Base-by-base conservation (phyloP, 306 rosid genomes). In the Rubus parviflorus region DNA sequence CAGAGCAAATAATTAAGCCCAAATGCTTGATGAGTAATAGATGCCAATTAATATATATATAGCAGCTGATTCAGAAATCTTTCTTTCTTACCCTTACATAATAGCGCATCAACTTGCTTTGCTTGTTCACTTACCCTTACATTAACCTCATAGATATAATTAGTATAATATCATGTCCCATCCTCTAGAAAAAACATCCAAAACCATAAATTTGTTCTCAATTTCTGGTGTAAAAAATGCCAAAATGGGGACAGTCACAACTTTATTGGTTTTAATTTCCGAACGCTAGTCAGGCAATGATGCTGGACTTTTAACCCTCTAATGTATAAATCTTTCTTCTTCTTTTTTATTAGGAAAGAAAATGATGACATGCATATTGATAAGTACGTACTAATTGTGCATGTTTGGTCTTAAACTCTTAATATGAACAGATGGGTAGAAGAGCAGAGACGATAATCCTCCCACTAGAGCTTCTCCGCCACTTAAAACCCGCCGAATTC, bases 371-470 rank as follows among this genome's bases (percentile, higher is more conserved):
- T 30, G 35, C 35, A 30, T 30, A 30, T 30, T 30, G 35, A 30
- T 0, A 30, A 30, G 35, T 30, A 48, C 17, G 53, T 48, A 48
- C 53, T 6, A 48, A 48, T 45, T 17, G 69, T 3, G 7, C 11
- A 16, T 17, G 47, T 17, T 8, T 64, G 47, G 16, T 63, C 0
- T 37, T n/a, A n/a, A n/a, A n/a, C n/a, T n/a, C n/a, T n/a, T 8
- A 6, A 19, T 12, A 37, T 64, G 70, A 40, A 75, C 88, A 95
- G 99, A 77, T 85, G 80, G 98, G 97, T 20, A 86, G 90, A 80
- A 76, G 96, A 83, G 94, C 96, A 75, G 99, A 95, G 86, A 95
- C 99, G 4, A 95, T 92, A 73, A 92, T 95, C 30, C 91, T 95
- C 1, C 97, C 99, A n/a, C 74, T 95, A 68, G 99, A 95, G 79